Evolutionary conservation across 1,284 basidiomycete genomes (phyloP).

Genomic region (Trichosporon inkin): DNA sequence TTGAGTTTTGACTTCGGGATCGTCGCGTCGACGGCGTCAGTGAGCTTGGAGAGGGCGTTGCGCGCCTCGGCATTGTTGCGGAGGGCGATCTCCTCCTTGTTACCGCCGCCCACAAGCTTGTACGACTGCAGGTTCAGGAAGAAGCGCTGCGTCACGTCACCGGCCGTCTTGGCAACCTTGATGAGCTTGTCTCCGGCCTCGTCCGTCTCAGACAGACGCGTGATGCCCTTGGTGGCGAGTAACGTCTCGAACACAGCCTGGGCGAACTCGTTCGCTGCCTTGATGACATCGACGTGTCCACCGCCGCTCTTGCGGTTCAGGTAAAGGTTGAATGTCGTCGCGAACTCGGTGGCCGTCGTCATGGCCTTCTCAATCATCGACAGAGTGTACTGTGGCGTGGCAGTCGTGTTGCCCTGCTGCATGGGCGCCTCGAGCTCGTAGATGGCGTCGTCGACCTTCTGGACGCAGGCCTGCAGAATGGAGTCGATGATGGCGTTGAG

Average conservation of each 20-base stretch:
- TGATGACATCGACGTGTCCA: slow-evolving; percentile 97
- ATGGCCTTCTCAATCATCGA: slow-evolving; percentile 98
- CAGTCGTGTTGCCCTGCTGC: slow-evolving; percentile 87
- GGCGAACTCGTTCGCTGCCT: slow-evolving; percentile 91
- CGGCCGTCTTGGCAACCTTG: slow-evolving; percentile 75
- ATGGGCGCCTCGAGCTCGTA: slow-evolving; percentile 96
- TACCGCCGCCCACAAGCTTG: slow-evolving; percentile 70
- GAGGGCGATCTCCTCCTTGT: slow-evolving; percentile 81
- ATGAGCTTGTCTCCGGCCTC: slow-evolving; percentile 88
- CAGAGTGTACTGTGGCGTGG: slow-evolving; percentile 94
- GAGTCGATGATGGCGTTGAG: slow-evolving; percentile 98
- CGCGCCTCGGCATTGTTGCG: slow-evolving; percentile 85
- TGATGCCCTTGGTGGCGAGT: slow-evolving; percentile 90
- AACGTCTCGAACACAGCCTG: slow-evolving; percentile 89
- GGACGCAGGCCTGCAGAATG: slow-evolving; percentile 91
- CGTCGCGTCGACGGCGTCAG: slow-evolving; percentile 78
- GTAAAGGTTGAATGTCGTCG: slow-evolving; percentile 87
- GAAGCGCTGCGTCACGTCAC: slow-evolving; percentile 82
- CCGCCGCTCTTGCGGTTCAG: slow-evolving; percentile 76
- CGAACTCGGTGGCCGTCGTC: slow-evolving; percentile 93
- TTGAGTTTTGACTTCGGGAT: slow-evolving; percentile 78
- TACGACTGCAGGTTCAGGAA: slow-evolving; percentile 96
- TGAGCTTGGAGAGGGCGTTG: slow-evolving; percentile 73
- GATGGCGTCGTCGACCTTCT: slow-evolving; percentile 94
- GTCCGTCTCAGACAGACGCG: slow-evolving; percentile 82